phyloP scores from a whole-genome alignment of 2,329 filamentous ascomycete species.

The Aspergillus nomiae region DNA sequence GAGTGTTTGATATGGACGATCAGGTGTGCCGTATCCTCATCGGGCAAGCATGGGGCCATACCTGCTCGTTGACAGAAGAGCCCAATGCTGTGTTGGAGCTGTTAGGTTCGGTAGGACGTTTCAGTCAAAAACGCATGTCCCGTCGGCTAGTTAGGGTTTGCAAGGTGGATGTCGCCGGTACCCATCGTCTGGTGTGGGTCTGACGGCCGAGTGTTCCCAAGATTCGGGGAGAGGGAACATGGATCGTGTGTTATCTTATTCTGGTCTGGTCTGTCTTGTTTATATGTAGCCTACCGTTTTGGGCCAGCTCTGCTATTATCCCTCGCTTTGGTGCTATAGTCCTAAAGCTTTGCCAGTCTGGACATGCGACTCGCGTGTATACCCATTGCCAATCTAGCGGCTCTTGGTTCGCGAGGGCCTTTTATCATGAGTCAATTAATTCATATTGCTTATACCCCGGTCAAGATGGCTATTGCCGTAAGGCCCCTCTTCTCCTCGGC shows the following conservation, averaged over 20 bases:
- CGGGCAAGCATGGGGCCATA: neutral
- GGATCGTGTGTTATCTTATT: neutral
- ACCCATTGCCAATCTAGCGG: neutral
- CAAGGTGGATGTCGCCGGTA: neutral
- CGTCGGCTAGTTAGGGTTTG: neutral
- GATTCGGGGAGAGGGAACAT: neutral
- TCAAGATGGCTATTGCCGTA: neutral
- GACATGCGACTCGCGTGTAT: neutral
- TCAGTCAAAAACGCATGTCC: neutral
- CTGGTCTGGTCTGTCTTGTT: neutral
- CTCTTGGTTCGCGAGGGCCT: neutral
- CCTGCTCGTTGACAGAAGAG: neutral
- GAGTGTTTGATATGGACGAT: neutral
- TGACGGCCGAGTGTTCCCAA: neutral
- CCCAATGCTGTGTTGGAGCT: neutral
- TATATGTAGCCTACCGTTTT: neutral
- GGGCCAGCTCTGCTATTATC: neutral
- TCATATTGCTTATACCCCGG: slow-evolving; percentile 1
- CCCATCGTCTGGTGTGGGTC: neutral
- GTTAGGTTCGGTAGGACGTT: neutral
- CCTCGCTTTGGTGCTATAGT: neutral
- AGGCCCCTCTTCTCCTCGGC: neutral
- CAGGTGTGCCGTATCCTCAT: no score
- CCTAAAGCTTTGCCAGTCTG: neutral
- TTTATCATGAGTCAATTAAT: slow-evolving; percentile 2